Evolutionary conservation across 2,329 filamentous ascomycete genomes (phyloP).

Genomic region (Colletotrichum sp.): DNA sequence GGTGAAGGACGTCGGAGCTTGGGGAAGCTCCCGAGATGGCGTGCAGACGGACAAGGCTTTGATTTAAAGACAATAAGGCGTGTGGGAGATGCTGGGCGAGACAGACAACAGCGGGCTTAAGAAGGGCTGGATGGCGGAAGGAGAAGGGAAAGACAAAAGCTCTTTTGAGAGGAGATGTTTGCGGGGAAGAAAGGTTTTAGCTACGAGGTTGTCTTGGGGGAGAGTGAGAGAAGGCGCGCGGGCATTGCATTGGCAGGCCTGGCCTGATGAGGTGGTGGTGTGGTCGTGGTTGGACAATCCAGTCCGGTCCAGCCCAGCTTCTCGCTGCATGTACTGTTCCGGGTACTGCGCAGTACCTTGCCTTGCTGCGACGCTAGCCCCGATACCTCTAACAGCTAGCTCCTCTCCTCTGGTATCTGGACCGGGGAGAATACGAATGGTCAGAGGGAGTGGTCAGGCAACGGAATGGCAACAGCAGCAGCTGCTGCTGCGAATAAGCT

Average conservation of each 20-base stretch:
- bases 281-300: constrained; percentile 19
- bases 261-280: constrained; percentile 13
- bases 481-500: neutral
- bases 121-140: neutral
- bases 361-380: neutral
- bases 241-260: constrained; percentile 6
- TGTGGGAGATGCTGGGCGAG: constrained; percentile 1
- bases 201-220: constrained; percentile 4
- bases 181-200: constrained; percentile 23
- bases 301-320: constrained; percentile 8
- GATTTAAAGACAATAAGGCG: constrained; percentile 13
- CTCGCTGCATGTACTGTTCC: neutral
- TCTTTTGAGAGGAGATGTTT: constrained; percentile 6
- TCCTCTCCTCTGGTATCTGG: neutral
- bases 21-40: constrained; percentile 13
- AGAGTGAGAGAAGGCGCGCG: neutral
- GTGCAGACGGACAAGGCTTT: constrained; percentile 13
- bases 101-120: neutral
- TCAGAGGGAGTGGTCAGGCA: neutral
- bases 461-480: neutral
- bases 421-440: neutral
- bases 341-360: neutral
- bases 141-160: neutral
- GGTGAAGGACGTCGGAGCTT: constrained; percentile 5
- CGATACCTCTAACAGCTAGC: neutral